A percentile compares a stretch with the other conserved stretches of the same genome.
Conservation (phyloP, 257 asterid species). For the Henckelia pumila region DNA sequence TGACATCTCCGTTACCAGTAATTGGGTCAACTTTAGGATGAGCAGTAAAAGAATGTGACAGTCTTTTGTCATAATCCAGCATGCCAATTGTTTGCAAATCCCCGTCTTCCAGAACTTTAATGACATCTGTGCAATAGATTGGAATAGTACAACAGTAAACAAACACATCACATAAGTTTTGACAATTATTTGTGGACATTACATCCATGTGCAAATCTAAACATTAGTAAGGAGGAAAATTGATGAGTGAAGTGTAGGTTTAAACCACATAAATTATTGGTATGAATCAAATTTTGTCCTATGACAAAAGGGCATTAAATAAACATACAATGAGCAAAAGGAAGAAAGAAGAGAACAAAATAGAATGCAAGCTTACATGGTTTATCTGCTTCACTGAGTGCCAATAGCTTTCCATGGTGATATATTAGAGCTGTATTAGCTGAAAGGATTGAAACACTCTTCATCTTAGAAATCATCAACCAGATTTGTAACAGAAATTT, state of each 20-base stretch:
- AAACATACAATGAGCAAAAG: background rate
- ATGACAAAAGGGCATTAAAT: background rate
- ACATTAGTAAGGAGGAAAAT: conserved; percentile 3
- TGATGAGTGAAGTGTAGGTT: background rate
- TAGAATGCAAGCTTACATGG: conserved; percentile 67
- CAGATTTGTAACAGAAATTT: conserved; percentile 12
- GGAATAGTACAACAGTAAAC: conserved; percentile 11
- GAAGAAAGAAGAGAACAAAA: background rate
- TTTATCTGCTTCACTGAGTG: conserved; percentile 86
- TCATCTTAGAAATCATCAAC: conserved; percentile 24
- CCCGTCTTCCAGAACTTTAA: conserved; percentile 93
- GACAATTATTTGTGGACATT: background rate
- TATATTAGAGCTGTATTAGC: conserved; percentile 88
- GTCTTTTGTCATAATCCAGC: conserved; percentile 90
- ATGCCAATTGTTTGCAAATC: conserved; percentile 88
- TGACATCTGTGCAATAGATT: conserved; percentile 51
- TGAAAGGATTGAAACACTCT: conserved; percentile 38
- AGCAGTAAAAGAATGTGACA: conserved; percentile 87
- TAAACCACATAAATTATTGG: background rate
- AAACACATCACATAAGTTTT: background rate
- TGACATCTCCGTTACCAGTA: conserved; percentile 58
- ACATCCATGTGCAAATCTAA: background rate
- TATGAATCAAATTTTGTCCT: conserved; percentile 4
- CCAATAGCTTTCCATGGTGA: conserved; percentile 93
- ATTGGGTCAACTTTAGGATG: conserved; percentile 95